Percentiles rank a stretch among this genome's conserved stretches.
phyloP scores from a whole-genome alignment of 352 stramenopile genomes.

The Globisporangium perplexum region DNA sequence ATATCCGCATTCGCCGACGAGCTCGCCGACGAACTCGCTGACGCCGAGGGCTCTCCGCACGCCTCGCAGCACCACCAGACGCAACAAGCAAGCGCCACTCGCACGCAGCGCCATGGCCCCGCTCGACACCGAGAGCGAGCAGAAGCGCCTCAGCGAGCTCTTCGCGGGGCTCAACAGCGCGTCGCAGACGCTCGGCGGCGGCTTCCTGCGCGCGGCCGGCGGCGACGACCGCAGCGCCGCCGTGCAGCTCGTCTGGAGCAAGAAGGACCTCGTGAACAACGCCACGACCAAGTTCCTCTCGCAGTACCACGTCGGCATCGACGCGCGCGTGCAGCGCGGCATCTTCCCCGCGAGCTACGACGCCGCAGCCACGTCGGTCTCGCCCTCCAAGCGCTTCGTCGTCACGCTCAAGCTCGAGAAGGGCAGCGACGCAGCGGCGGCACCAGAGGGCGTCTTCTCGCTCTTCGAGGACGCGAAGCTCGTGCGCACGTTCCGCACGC shows the following conservation, averaged over 20 bases:
- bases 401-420: slow-evolving; percentile 59
- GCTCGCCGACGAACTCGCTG: neutral
- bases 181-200: slow-evolving; percentile 45
- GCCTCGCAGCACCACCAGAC: neutral
- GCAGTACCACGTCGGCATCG: slow-evolving; percentile 35
- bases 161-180: slow-evolving; percentile 38
- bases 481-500: slow-evolving; percentile 46
- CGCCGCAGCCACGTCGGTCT: slow-evolving; percentile 42
- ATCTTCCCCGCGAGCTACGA: slow-evolving; percentile 37
- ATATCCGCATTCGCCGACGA: too few relatives aligned
- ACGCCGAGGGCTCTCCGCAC: neutral
- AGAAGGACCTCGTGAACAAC: slow-evolving; percentile 56
- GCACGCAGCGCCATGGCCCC: neutral
- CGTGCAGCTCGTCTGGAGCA: slow-evolving; percentile 54
- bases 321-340: slow-evolving; percentile 18
- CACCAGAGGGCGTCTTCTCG: slow-evolving; percentile 42
- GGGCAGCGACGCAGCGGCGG: slow-evolving; percentile 10
- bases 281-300: slow-evolving; percentile 46
- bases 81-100: neutral
- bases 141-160: slow-evolving; percentile 31
- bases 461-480: slow-evolving; percentile 40
- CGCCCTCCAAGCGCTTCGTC: slow-evolving; percentile 41
- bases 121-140: slow-evolving; percentile 1
- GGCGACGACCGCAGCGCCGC: slow-evolving; percentile 14
- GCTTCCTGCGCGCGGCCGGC: slow-evolving; percentile 27